Evolutionary conservation across 331 rosid species (phyloP), one percentile per base, ranked within the genome.

Genomic region (Cucumis variabilis): DNA sequence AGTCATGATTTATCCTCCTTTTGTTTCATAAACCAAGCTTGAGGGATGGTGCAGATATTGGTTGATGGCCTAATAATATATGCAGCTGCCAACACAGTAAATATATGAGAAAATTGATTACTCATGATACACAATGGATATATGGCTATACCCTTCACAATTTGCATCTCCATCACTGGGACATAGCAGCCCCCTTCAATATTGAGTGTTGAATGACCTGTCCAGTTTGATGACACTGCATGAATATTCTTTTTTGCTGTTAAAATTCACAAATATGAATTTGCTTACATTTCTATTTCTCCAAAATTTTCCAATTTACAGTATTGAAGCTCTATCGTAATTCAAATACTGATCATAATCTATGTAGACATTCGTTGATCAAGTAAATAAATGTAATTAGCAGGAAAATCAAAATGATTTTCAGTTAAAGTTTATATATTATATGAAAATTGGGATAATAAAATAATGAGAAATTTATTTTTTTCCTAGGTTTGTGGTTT

Each of bases 161-260:
- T 17, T 27, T 58, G 72, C 72, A 60, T 28, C 19, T 28, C 25
- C 85, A 79, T 79, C 30, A 27, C 19, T 79, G 21, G 67, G 84
- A 79, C 25, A 25, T 80, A 53, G 44, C 85, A 58, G 5, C 37
- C 60, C 60, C 65, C 84, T 63, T 60, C 74, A 83, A 23, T 4
- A 37, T 13, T 82, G 58, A 37, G 25, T 82, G 55, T 62, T 63
- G 30, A 82, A 83, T 30, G 10, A 83, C 86, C 86, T 83, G 74
- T 23, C n/a, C 33, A 63, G 13, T 37, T 15, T 9, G 11, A 37
- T 62, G n/a, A 63, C n/a, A 83, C 23, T 27, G 65, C 16, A 58
- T 63, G 7, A 82, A 82, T 25, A 80, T 5, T 8, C 25, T n/a
- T 78, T 44, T 44, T 7, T 20, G 58, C 21, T 8, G 58, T 48